phyloP scores from a whole-genome alignment of 192 early-diverging fungal species.

The Linnemannia elongata region DNA sequence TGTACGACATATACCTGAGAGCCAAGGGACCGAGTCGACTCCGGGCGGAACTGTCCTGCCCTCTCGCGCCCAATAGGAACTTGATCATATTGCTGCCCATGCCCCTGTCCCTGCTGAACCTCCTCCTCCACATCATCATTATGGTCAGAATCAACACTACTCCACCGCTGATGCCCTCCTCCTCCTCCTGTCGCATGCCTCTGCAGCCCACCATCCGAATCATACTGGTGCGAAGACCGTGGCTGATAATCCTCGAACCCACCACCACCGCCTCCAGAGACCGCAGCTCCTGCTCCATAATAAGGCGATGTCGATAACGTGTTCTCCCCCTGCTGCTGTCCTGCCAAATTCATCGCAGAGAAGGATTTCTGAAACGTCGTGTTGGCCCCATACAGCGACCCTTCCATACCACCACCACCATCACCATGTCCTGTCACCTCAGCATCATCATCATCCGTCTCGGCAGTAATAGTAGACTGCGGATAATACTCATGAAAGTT shows the following conservation, averaged over 20 bases:
- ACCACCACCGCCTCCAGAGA: too few species aligned
- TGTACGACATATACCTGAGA: conserved; percentile 21
- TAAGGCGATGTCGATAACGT: not conserved
- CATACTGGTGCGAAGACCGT: conserved; percentile 3
- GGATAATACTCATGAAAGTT: conserved; percentile 53
- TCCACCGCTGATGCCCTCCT: conserved; percentile 39
- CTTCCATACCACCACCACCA: not conserved
- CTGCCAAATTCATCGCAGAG: conserved; percentile 38
- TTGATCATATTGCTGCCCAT: not conserved
- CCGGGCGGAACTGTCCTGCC: conserved; percentile 36
- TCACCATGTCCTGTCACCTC: not conserved
- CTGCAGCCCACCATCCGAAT: conserved; percentile 14
- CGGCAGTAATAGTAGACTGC: conserved; percentile 14
- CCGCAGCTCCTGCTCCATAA: not conserved
- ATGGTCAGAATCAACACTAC: conserved; percentile 40
- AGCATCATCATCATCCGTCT: not conserved
- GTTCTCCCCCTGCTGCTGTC: not conserved
- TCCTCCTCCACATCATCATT: conserved; percentile 49
- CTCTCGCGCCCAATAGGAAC: not conserved
- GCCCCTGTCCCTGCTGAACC: not conserved
- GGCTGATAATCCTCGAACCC: conserved; percentile 7
- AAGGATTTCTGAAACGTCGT: conserved; percentile 29
- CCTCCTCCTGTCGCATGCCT: not conserved
- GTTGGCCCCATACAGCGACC: not conserved
- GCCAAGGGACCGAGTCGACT: conserved; percentile 47